Base-by-base conservation (phyloP, 441 rosid genomes). In the Erysimum pusillum region DNA sequence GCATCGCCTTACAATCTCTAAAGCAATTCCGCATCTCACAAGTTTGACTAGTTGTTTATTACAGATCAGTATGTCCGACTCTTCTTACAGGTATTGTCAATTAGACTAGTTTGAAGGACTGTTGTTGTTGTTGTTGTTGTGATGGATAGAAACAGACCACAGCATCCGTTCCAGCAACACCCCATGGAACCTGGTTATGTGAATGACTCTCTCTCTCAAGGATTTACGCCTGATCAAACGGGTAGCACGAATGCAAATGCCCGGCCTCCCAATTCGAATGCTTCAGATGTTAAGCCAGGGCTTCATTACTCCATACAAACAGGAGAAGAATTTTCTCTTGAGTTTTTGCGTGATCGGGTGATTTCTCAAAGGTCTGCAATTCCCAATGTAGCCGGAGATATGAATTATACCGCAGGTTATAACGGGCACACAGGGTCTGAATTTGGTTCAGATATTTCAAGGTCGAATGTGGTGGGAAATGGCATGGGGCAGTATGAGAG, bases 311-410 rank as follows among this genome's bases (percentile, higher is more conserved):
- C 98, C 77, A 85, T 92, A 77, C 94, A 87, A 75, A 94, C 97
- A 39, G 98, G 98, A 4, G 98, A 94, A 80, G 98, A 94, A 79
- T 94, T 94, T 67, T 87, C 97, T 84, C 85, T 94, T 20, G 97
- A 94, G 81, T 94, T 94, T 86, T 88, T 92, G 86, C 94, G 87
- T 4, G 98, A 92, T 75, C 87, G 95, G 67, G 91, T 89, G 57
- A 83, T 77, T 80, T 85, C 91, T 70, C 83, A 80, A 78, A 85
- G 79, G 79, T 87, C 89, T 82, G 75, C 76, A 10, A 73, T 75
- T 63, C 88, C 88, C 46, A 83, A 71, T 67, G 63, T 83, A 52
- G 75, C 58, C 2, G 87, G 79, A 67, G 95, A 87, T 76, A 77
- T 64, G 41, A 64, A 6, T n/a, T 64, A 45, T 64, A n/a, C 20